Evolutionary conservation across 2,329 filamentous ascomycete genomes (phyloP), one percentile per base, ranked within the genome.

Genomic region (Onygena corvina): DNA sequence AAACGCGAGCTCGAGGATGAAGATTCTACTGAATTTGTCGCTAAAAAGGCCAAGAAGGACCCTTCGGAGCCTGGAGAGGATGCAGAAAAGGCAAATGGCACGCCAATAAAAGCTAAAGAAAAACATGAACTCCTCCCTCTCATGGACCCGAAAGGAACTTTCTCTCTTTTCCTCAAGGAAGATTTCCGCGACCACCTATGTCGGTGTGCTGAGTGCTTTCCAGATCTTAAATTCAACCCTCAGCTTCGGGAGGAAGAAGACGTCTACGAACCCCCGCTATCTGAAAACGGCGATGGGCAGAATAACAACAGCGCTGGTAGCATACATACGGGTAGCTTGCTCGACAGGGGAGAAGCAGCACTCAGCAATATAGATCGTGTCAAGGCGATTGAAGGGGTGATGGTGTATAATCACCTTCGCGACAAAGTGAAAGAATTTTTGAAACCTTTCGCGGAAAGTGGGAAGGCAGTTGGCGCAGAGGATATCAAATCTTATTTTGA

Each of bases 401-500:
- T 96, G 88, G 90, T 89, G 0, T 98, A 96, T 68, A 95, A 96
- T 60, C 84, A 94, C 60, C 76, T 98, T 52, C 92, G 93, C 62
- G 89, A 96, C 61, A 89, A 90, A 63, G 80, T 98, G n/a, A 94
- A 90, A 72, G 82, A 83, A 0, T 96, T 98, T 64, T 79, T 98
- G 60, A 81, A 89, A 67, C 84, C 93, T 36, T 98, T 94, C 64
- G 92, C 92, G 0, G 87, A 95, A 62, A 93, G 83, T 54, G 90
- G 90, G 1, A 73, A 85, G 65, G 81, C 86, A 0, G 89, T 98
- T 18, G 83, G 87, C 1, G 90, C 90, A 1, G 92, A 98, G 62
- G 89, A 96, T 67, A 92, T 98, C 67, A 98, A 95, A 67, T 79
- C 79, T 1, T 94, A 95, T 64, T 98, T 98, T 75, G 90, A 90